These are phyloP conservation scores for Penicillium palitans DNA, from an alignment of 2,329 filamentous ascomycete species.

Conservation along the genomic window DNA sequence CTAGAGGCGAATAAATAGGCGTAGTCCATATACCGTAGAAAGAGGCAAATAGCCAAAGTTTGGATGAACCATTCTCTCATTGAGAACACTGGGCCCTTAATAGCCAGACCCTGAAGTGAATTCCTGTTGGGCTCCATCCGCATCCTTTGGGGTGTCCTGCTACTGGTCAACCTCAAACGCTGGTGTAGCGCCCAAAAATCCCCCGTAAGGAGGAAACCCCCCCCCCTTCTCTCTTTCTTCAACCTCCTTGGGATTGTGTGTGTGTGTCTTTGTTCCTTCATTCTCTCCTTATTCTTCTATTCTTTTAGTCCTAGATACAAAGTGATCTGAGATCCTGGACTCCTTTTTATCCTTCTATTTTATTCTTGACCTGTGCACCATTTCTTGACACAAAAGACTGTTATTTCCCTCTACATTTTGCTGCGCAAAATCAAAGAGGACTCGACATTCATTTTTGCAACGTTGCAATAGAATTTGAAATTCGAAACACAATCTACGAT, in stretches of 20 bases:
- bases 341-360: constrained; percentile 19
- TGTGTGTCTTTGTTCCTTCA: constrained; percentile 25
- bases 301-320: constrained; percentile 16
- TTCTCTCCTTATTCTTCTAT: constrained; percentile 23
- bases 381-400: constrained; percentile 28
- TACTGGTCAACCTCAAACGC: constrained; percentile 3
- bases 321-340: constrained; percentile 35
- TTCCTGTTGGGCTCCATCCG: constrained; percentile 1
- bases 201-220: constrained; percentile 12
- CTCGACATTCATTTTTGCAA: constrained; percentile 25
- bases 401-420: constrained; percentile 25
- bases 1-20: neutral
- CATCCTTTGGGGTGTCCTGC: constrained; percentile 7
- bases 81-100: constrained; percentile 5
- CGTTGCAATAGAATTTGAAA: neutral
- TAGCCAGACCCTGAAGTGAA: neutral
- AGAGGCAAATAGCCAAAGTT: constrained; percentile 5
- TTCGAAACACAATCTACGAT: constrained; percentile 3
- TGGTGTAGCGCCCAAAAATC: constrained; percentile 15
- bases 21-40: constrained; percentile 1
- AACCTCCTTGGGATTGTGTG: constrained; percentile 20
- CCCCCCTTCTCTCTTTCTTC: constrained; percentile 18
- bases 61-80: constrained; percentile 11
- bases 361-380: constrained; percentile 31
- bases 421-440: constrained; percentile 30